Evolutionary conservation across 2,329 filamentous ascomycete species (phyloP), one percentile per base, ranked within the genome.

Genomic region (Botrytis elliptica): DNA sequence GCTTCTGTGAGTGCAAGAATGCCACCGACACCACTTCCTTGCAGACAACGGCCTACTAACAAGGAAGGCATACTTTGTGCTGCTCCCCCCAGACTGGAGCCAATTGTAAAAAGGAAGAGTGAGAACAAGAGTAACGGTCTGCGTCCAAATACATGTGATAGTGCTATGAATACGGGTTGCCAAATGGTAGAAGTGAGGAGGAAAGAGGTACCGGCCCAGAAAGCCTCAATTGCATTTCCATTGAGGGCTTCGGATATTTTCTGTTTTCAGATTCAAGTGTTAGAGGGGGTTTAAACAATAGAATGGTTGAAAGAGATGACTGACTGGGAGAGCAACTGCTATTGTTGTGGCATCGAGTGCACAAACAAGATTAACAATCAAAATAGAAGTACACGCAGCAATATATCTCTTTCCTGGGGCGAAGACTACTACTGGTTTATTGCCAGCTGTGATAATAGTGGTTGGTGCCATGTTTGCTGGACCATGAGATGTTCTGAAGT

Each of bases 201-300:
- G 76, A 91, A 93, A 25, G 88, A 88, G 9, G 90, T 75, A 14
- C 90, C 91, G 20, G 88, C 86, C 91, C 90, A 93, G 78, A 92
- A 92, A 0, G 89, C 88, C 80, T 92, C 84, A 44, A 88, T 85
- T 3, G 86, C 86, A 0, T 83, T 85, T 63, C 86, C 86, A 46
- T 83, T 78, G 9, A 89, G 82, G 8, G 82, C 85, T 52, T 90
- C 81, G 16, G 89, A 88, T 12, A 90, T 88, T 1, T 87, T 88
- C 76, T 77, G 63, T 42, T 65, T 71, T 42, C 69, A 55, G 70
- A 8, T 52, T 70, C 16, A 55, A 74, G 12, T 44, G 64, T 66
- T 74, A 63, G 38, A 72, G 22, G 84, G 22, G 52, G 18, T 20
- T 40, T 25, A n/a, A 60, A 55, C 59, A 12, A 64, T 18, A 33